Evolutionary conservation across 108 stramenopile species (phyloP).

Genomic region (Pseudonitzschia multistriata): DNA sequence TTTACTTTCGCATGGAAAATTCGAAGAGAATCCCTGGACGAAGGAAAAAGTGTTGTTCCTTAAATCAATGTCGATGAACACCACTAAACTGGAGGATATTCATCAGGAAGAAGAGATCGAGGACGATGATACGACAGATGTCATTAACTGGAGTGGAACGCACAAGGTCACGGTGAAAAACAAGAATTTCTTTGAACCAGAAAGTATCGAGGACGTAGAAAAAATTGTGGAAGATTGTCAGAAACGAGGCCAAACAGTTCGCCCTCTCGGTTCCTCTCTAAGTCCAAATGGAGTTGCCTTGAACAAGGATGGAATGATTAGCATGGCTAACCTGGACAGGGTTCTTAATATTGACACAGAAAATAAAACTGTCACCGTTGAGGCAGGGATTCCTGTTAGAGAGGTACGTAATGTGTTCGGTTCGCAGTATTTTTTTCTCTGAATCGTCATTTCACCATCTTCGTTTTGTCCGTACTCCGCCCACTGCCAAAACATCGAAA

Average conservation of each 20-base stretch:
- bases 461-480: too few species aligned
- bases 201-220: conserved; percentile 61
- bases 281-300: conserved; percentile 95
- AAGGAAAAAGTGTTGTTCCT: not conserved
- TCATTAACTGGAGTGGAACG: conserved; percentile 89
- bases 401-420: conserved; percentile 56
- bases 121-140: conserved; percentile 51
- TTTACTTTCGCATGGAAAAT: not conserved
- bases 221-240: conserved; percentile 62
- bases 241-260: conserved; percentile 50
- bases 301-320: conserved; percentile 70
- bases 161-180: conserved; percentile 59
- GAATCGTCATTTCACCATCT: conserved; percentile 18
- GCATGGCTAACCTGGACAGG: conserved; percentile 83
- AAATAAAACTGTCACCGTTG: conserved; percentile 85
- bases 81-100: not conserved
- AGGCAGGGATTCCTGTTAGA: conserved; percentile 89
- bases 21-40: not conserved
- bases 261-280: conserved; percentile 93
- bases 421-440: conserved; percentile 78
- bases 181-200: conserved; percentile 72
- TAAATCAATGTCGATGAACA: not conserved
- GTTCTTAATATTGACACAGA: conserved; percentile 75
- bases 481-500: too few species aligned
- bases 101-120: conserved; percentile 20